Evolutionary conservation across 345 rosid species (phyloP).

Genomic region (Eucalyptus viminalis): DNA sequence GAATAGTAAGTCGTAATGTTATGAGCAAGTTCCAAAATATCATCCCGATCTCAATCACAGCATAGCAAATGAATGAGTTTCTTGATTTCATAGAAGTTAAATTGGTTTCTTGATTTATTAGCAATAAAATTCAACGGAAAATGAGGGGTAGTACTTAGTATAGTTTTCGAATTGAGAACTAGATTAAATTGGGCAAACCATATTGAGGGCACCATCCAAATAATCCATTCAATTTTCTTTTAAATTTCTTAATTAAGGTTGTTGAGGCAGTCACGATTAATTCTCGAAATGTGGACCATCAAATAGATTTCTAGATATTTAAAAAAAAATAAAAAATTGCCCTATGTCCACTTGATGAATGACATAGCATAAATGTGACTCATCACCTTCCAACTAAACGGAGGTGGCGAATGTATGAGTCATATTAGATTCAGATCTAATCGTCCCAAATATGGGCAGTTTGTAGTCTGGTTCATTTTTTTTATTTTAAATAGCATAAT

Average conservation of each 20-base stretch:
- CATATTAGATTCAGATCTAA: not conserved
- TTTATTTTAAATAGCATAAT: not conserved
- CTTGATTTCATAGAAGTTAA: not conserved
- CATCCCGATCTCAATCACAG: not conserved
- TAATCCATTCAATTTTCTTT: not conserved
- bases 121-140: not conserved
- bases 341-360: not conserved
- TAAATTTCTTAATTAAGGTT: not conserved
- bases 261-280: not conserved
- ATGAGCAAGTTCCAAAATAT: not conserved
- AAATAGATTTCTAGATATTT: not conserved
- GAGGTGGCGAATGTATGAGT: not conserved
- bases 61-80: not conserved
- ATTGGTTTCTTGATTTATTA: not conserved
- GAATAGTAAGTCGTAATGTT: accelerated
- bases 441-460: not conserved
- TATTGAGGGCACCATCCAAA: not conserved
- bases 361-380: not conserved
- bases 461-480: not conserved
- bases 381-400: not conserved
- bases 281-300: not conserved
- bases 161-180: not conserved
- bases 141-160: not conserved
- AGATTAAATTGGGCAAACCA: not conserved
- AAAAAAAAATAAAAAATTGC: not conserved